phyloP scores from a whole-genome alignment of 2,329 filamentous ascomycete species.

The Hirsutella thompsonii region DNA sequence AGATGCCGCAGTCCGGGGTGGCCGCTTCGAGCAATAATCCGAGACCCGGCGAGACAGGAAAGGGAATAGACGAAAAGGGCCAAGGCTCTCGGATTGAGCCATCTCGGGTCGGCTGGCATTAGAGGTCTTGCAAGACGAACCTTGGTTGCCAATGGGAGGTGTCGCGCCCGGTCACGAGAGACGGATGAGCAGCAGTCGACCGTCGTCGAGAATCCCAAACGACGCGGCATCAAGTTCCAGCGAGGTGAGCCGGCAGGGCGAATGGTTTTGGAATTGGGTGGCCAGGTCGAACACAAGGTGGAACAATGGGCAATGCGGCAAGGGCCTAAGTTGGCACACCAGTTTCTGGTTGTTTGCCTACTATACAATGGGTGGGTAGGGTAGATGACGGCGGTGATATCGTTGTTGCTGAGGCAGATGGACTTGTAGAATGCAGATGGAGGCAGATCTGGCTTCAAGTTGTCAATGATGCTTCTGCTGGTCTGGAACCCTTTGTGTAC shows the following conservation, averaged over 20 bases:
- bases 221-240: not conserved
- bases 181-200: not conserved
- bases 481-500: no score
- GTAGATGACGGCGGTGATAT: no score
- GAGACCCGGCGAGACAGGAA: slow-evolving; percentile 11
- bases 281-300: not conserved
- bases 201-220: not conserved
- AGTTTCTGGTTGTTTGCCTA: no score
- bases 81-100: not conserved
- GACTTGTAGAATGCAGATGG: no score
- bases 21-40: slow-evolving; percentile 9
- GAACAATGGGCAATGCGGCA: no score
- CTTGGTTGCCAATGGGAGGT: not conserved
- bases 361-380: no score
- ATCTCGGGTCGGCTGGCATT: slow-evolving; percentile 1
- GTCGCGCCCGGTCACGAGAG: not conserved
- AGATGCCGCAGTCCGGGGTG: slow-evolving; percentile 4
- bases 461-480: no score
- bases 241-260: not conserved
- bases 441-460: no score
- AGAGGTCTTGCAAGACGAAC: not conserved
- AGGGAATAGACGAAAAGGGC: slow-evolving; percentile 4
- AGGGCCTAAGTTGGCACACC: no score
- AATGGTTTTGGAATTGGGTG: not conserved
- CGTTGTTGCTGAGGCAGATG: no score